Conservation (phyloP, 192 early-diverging fungal species). For the Mortierella alpina region DNA sequence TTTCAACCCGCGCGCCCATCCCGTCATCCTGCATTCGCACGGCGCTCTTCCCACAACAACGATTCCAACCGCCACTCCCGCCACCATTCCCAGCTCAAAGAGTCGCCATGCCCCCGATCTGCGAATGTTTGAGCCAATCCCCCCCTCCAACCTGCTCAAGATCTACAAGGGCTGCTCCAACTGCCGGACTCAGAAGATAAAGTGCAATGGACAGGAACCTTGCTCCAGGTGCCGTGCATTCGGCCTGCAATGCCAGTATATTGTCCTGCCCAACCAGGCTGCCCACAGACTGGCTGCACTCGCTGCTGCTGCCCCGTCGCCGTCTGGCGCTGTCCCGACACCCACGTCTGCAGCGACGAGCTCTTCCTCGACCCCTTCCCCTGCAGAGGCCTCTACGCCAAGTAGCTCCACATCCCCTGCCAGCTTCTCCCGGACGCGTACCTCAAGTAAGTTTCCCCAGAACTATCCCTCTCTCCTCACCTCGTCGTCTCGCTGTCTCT, state of each 20-base stretch:
- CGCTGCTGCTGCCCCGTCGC: background rate
- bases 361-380: background rate
- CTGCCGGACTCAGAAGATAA: conserved; percentile 54
- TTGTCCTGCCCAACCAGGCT: conserved; percentile 48
- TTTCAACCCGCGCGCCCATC: too few species aligned
- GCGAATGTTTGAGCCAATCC: conserved; percentile 55
- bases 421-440: background rate
- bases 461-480: background rate
- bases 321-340: background rate
- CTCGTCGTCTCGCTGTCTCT: background rate
- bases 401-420: background rate
- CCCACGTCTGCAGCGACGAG: background rate
- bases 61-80: conserved; percentile 1
- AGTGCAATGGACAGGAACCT: conserved; percentile 51
- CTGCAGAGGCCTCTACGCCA: background rate
- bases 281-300: conserved; percentile 31
- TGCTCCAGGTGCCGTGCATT: conserved; percentile 39
- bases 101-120: conserved; percentile 40
- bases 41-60: background rate
- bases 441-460: conserved; percentile 4
- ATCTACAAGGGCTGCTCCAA: conserved; percentile 55
- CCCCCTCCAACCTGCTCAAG: conserved; percentile 46
- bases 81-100: conserved; percentile 19
- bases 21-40: background rate
- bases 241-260: conserved; percentile 51